Base-by-base conservation (phyloP, 73 alveolate genomes). In the Blepharisma stoltei region DNA sequence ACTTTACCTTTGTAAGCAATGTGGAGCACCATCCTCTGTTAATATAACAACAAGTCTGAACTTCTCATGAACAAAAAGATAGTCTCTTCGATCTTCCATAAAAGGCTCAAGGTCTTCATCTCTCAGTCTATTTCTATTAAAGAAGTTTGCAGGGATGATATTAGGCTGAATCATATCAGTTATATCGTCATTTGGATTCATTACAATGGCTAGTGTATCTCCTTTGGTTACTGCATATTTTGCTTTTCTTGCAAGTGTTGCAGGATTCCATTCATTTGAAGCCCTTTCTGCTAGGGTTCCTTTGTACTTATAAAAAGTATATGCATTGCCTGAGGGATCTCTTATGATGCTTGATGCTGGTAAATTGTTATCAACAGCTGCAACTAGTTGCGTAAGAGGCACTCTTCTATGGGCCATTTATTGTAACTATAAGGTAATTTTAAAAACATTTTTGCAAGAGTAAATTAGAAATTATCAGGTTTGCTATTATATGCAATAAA, bases 251-350 rank as follows among this genome's bases (percentile, higher is more conserved):
- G 46, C 18, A 20, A 60, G 46, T 1, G 73, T 60, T 8, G 73
- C 73, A 14, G 14, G 48, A 5, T 60, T 60, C 4, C 37, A 60
- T 20, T 60, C 73, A 60, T 8, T 8, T 18, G 73, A 20, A 25
- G 14, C 73, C 2, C 73, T n/a, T 25, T 60, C 73, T 14, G 23
- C 73, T 20, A 60, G 45, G 0, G 73, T 60, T 14, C 73, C 73
- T 60, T 60, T 60, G 23, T 60, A 60, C 47, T 60, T 60, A 47
- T 60, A 60, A 60, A 60, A 60, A 1, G 46, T 25, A 14, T 8
- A n/a, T 25, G 45, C 46, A 25, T 60, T 60, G 18, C 73, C 47
- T 60, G 73, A 18, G 14, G 73, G 37, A 25, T 60, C 73, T 14
- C 14, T n/a, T n/a, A 60, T 25, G 14, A 60, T 20, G 2, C 46